These are phyloP conservation scores for Acer yangbiense DNA, from an alignment of 345 rosid species.

Conservation along the genomic window DNA sequence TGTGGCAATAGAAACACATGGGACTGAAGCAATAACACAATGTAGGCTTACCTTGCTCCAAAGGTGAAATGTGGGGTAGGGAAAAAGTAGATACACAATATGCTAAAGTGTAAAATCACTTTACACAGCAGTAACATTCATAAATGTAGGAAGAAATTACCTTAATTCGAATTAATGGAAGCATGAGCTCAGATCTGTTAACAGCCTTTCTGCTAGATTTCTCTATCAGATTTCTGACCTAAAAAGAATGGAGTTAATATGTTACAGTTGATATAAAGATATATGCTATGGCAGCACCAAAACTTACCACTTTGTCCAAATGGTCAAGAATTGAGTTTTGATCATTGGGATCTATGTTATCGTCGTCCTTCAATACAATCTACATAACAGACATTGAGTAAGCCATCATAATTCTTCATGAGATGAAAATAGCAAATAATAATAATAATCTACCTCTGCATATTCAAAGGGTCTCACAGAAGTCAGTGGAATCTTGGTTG, in stretches of 20 bases:
- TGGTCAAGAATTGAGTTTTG: conserved; percentile 90
- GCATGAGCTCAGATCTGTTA: conserved; percentile 66
- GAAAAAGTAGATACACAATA: neutral
- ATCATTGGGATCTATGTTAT: conserved; percentile 89
- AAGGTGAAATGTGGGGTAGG: neutral
- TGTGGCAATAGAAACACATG: neutral
- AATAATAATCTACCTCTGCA: conserved; percentile 56
- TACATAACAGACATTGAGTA: conserved; percentile 41
- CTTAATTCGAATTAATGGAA: conserved; percentile 90
- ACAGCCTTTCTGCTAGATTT: conserved; percentile 61
- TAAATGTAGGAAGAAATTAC: conserved; percentile 34
- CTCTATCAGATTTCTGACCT: conserved; percentile 87
- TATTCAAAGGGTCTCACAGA: conserved; percentile 97
- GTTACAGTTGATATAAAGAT: neutral
- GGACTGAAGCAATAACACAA: neutral
- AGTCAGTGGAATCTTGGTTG: conserved; percentile 91
- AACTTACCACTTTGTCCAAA: conserved; percentile 82
- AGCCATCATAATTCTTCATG: conserved; percentile 23
- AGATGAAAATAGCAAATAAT: conserved; percentile 15
- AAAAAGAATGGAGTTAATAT: conserved; percentile 24
- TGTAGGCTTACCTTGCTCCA: neutral
- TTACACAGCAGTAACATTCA: neutral
- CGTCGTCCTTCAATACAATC: conserved; percentile 83
- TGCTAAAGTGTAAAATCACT: conserved; percentile 10
- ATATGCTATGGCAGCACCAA: neutral